phyloP scores from a whole-genome alignment of 495 filamentous ascomycete species.

The Aspergillus carlsbadensis region DNA sequence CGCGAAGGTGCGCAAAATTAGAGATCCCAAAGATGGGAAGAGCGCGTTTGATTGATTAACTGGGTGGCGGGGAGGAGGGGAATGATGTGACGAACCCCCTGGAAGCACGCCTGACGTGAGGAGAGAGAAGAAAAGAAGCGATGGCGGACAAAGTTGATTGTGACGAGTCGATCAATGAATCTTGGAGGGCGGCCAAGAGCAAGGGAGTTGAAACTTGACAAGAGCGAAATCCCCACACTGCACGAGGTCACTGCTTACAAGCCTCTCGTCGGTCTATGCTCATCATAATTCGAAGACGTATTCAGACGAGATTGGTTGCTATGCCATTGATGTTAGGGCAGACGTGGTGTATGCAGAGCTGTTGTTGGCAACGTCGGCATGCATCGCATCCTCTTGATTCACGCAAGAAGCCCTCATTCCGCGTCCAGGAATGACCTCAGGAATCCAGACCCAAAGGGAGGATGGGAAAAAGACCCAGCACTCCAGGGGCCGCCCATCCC shows the following conservation, averaged over 20 bases:
- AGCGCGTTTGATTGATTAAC: constrained; percentile 12
- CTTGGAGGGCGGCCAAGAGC: constrained; percentile 18
- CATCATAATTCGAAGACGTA: not conserved
- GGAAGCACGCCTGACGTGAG: constrained; percentile 12
- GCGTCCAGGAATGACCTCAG: not conserved
- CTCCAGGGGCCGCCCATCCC: constrained; percentile 6
- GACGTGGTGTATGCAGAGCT: not conserved
- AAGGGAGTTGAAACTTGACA: constrained; percentile 20
- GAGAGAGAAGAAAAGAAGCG: constrained; percentile 19
- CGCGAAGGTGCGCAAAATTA: constrained; percentile 14
- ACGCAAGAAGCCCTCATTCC: constrained; percentile 5
- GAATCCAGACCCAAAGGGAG: constrained; percentile 11
- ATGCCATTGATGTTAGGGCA: constrained; percentile 7
- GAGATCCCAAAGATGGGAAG: constrained; percentile 15
- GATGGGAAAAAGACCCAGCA: not conserved
- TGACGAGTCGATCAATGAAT: constrained; percentile 31
- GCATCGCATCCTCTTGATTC: not conserved
- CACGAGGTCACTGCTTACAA: constrained; percentile 10
- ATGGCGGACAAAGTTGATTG: constrained; percentile 21
- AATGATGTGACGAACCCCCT: constrained; percentile 2
- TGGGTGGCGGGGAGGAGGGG: constrained; percentile 7
- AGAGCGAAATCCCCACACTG: constrained; percentile 16
- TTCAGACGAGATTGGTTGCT: constrained; percentile 2
- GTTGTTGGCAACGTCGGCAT: not conserved
- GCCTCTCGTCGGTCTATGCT: not conserved